Evolutionary conservation across 441 rosid species (phyloP), one percentile per base, ranked within the genome.

Genomic region (Rhodomyrtus psidioides): DNA sequence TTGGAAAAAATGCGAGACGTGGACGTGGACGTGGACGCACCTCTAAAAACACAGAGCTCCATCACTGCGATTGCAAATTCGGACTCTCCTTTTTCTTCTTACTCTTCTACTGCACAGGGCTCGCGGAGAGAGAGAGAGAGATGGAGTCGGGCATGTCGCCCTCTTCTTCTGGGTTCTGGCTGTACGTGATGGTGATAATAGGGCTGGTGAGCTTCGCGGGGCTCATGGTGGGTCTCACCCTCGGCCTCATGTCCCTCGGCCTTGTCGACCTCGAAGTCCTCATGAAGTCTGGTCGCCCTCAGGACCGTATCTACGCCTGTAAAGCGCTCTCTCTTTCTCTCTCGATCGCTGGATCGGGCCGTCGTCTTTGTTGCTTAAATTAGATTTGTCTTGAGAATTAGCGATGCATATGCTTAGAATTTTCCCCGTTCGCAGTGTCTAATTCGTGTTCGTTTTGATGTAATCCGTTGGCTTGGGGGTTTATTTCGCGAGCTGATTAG

Each of bases 231-330:
- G 99, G 99, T 42, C 83, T 97, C n/a, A 97, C 99, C 0, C 95
- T 96, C 1, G 99, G 98, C 79, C 98, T 97, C 90, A 96, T 97
- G 98, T 97, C 99, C 82, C 91, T 96, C 13, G 98, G 95, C 55
- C 95, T 97, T 74, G 98, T 97, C 90, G 98, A 96, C 93, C 98
- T 96, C 59, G 98, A 97, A 89, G 99, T 97, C 87, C 98, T 96
- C 90, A 97, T 94, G 88, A 96, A 91, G 89, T 93, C 98, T 85
- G 99, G 98, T 42, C 98, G 94, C 85, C 98, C 98, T 88, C 95
- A 91, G 88, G 98, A 96, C 89, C 97, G 98, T 75, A 88, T 90
- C 88, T 91, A 94, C 83, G 98, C 99, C 30, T 91, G 99, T 97
- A 21, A 87, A 76, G 46, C 44, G 55, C 54, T 57, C 24, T 28